A percentile compares a stretch with the other conserved stretches of the same genome.
Evolutionary conservation across 768 basidiomycete species (phyloP).

Genomic region (Rhizopogon sp.): DNA sequence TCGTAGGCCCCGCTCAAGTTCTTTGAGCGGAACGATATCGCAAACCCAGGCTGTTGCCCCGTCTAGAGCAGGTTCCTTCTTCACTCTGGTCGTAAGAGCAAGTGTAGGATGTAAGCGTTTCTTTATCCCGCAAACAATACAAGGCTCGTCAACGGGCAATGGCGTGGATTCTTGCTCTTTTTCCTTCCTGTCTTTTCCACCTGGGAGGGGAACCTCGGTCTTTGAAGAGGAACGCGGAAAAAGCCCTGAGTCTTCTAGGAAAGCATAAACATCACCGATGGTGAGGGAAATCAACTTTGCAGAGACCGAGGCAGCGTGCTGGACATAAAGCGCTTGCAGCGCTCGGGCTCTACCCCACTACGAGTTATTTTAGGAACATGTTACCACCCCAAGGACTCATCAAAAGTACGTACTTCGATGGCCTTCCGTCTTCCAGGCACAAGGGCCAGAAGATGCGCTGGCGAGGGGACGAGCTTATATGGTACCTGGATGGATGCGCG

Average conservation of each 20-base stretch:
- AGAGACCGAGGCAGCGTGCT: slow-evolving; percentile 16
- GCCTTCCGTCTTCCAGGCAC: slow-evolving; percentile 42
- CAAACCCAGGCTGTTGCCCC: slow-evolving; percentile 15
- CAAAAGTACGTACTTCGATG: slow-evolving; percentile 34
- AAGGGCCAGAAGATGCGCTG: slow-evolving; percentile 30
- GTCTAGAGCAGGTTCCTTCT: slow-evolving; percentile 11
- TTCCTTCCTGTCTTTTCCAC: slow-evolving; percentile 14
- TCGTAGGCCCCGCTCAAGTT: slow-evolving; percentile 14
- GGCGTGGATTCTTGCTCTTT: slow-evolving; percentile 18
- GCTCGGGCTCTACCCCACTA: slow-evolving; percentile 45
- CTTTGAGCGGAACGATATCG: slow-evolving; percentile 14
- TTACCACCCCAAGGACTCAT: neutral
- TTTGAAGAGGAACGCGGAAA: slow-evolving; percentile 28
- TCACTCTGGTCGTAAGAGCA: slow-evolving; percentile 5
- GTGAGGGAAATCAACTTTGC: slow-evolving; percentile 23
- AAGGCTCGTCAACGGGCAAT: slow-evolving; percentile 16
- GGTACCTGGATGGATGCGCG: slow-evolving; percentile 25
- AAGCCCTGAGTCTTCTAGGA: slow-evolving; percentile 36
- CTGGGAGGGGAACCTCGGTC: slow-evolving; percentile 6
- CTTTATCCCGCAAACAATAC: slow-evolving; percentile 24
- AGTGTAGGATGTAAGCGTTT: slow-evolving; percentile 21
- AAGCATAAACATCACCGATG: slow-evolving; percentile 38
- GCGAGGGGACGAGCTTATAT: slow-evolving; percentile 33
- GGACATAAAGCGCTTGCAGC: slow-evolving; percentile 33
- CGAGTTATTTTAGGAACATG: slow-evolving; percentile 2